phyloP scores from a whole-genome alignment of 257 asterid species.

The Craterostigma plantagineum region DNA sequence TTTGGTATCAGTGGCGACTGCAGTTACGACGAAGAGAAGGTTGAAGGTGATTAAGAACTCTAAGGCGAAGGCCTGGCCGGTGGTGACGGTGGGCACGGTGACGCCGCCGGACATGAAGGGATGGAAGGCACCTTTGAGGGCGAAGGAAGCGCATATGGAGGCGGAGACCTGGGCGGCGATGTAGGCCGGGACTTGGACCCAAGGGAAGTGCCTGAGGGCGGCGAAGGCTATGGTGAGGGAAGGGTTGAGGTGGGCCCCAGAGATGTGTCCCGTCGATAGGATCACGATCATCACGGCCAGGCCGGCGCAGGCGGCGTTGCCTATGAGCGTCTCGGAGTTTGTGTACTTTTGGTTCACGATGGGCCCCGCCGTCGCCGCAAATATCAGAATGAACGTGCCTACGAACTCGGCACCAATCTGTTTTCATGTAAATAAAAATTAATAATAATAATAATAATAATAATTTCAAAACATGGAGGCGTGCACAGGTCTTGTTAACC shows the following conservation, averaged over 20 bases:
- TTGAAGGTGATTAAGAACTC: slow-evolving; percentile 75
- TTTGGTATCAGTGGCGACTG: slow-evolving; percentile 85
- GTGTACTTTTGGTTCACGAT: slow-evolving; percentile 72
- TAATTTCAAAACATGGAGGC: too few species aligned
- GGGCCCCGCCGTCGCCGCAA: slow-evolving; percentile 72
- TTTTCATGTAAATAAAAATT: not conserved
- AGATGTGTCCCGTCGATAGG: slow-evolving; percentile 77
- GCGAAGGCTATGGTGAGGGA: slow-evolving; percentile 83
- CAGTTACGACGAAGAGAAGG: slow-evolving; percentile 74
- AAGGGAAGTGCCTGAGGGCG: slow-evolving; percentile 76
- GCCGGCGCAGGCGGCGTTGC: slow-evolving; percentile 75
- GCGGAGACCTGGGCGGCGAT: slow-evolving; percentile 73
- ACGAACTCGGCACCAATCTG: slow-evolving; percentile 93
- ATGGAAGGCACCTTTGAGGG: slow-evolving; percentile 64
- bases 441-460: too few species aligned
- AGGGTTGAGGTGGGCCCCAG: slow-evolving; percentile 90
- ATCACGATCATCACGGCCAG: slow-evolving; percentile 83
- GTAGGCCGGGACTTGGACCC: slow-evolving; percentile 83
- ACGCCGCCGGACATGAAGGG: slow-evolving; percentile 81
- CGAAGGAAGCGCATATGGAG: slow-evolving; percentile 78
- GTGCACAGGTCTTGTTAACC: too few species aligned
- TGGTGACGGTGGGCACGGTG: slow-evolving; percentile 54
- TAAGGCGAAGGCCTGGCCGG: slow-evolving; percentile 74
- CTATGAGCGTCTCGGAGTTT: slow-evolving; percentile 56
- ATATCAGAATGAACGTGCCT: slow-evolving; percentile 79